Conservation (phyloP, 306 rosid species). For the Dalbergia cochinchinensis region DNA sequence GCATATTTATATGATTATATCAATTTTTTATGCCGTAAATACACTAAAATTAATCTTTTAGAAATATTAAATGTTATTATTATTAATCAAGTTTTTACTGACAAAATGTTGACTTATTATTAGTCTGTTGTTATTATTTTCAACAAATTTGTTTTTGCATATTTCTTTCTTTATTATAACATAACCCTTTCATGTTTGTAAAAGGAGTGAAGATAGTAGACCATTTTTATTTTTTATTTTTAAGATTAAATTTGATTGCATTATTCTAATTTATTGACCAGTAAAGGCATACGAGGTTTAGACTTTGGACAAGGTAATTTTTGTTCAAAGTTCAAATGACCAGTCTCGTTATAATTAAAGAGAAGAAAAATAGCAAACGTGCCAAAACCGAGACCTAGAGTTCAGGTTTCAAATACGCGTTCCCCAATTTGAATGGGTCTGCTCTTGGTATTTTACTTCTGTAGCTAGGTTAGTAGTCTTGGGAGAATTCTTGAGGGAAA, state of each 20-base stretch:
- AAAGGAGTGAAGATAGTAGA: no score
- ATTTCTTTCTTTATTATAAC: no score
- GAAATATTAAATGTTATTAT: no score
- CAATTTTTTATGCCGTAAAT: no score
- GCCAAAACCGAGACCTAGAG: constrained; percentile 17
- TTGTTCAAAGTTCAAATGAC: neutral
- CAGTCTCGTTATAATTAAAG: neutral
- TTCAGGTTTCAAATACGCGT: neutral
- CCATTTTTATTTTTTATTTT: no score
- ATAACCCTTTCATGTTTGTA: no score
- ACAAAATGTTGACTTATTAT: no score
- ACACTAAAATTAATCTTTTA: no score
- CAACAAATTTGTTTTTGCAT: no score
- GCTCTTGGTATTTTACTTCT: neutral
- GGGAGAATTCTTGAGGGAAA: neutral
- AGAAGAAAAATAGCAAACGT: neutral
- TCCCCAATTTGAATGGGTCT: constrained; percentile 37
- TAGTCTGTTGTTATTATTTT: no score
- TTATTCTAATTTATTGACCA: neutral
- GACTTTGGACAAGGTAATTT: neutral
- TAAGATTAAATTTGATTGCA: neutral
- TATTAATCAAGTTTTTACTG: no score
- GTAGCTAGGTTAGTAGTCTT: neutral
- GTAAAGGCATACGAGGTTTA: neutral
- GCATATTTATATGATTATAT: no score